Base-by-base conservation (phyloP, 148 eudicot genomes). In the Camellia granthamiana region DNA sequence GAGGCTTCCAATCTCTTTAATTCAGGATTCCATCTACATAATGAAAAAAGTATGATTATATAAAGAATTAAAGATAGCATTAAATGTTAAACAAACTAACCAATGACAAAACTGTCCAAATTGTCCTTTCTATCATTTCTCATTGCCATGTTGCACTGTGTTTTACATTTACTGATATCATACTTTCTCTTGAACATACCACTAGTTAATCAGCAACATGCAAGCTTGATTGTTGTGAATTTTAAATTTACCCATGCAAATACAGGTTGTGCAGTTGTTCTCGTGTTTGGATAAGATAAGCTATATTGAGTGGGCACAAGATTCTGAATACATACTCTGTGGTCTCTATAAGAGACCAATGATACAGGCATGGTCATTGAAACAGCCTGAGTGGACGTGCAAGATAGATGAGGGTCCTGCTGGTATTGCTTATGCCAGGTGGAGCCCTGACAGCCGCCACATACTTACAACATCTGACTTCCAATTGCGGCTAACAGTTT, bases 371-470 rank as follows among this genome's bases (percentile, higher is more conserved):
- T 96, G 99, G 99, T 96, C 99, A 3, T 83, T 96, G 78, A 84
- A 91, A 64, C 98, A 96, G 83, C 99, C 99, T 38, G 99, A 96
- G 43, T 96, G 99, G 99, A 96, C 99, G 10, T 96, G 99, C 89
- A 96, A 94, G 85, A 96, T 96, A 81, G 99, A 96, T 77, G 99
- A 96, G 79, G 99, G 99, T 69, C 90, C 93, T 72, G 97, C 99
- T 71, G 99, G 99, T 59, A 94, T 96, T 86, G 90, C 97, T 7
- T 91, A 91, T 83, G 99, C 99, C 19, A 92, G 99, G 89, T 96
- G 99, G 99, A 96, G 99, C 81, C 99, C 99, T 23, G 98, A 96
- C 70, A 94, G 99, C 82, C 99, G 99, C 83, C 99, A 96, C 84
- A 96, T 96, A 85, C 97, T 96, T 60, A 96, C 99, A 23, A 94